Evolutionary conservation across 1,139 yeast species (phyloP), one percentile per base, ranked within the genome.

Genomic region (Candida anutae): DNA sequence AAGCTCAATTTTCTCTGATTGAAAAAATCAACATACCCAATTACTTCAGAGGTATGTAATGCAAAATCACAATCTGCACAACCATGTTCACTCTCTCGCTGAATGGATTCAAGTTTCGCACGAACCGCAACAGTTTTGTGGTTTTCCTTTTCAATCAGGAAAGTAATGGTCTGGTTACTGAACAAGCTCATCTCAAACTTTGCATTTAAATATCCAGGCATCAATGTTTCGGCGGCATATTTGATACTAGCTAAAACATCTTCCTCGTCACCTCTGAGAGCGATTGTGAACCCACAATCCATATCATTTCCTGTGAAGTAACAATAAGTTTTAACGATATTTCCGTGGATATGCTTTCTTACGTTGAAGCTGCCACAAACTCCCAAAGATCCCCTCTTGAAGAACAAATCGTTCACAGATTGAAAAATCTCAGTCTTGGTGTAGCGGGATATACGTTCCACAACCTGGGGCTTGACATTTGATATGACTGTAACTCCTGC

Each of bases 161-260:
- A 38, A 2, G 38, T 32, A 3, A 40, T 28, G 24, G 31, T 20
- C 37, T 77, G 82, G 46, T 87, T 95, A 28, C 83, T 70, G 51
- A 88, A 74, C 28, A 85, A 68, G 3, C 90, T 75, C 15, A 81
- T 78, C 47, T 93, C 99, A 33, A 87, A 69, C 43, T 78, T 78
- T 24, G 85, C 65, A 42, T 87, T 85, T 46, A 82, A 74, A 20
- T 78, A 73, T 2, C 81, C 82, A 28, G 82, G 80, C 4, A 83
- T 70, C 72, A 88, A 67, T 27, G 90, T 78, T 40, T 84, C 94
- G 2, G 83, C 68, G 2, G 88, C 80, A 32, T 78, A 77, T 47
- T 93, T 93, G 15, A 88, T 68, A 31, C 74, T 73, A 28, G 74
- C 68, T 36, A 88, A 54, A 1, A 65, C 48, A 3, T 73, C 77